Evolutionary conservation across 78 protist genomes (phyloP).

Genomic region (Guillardia theta): DNA sequence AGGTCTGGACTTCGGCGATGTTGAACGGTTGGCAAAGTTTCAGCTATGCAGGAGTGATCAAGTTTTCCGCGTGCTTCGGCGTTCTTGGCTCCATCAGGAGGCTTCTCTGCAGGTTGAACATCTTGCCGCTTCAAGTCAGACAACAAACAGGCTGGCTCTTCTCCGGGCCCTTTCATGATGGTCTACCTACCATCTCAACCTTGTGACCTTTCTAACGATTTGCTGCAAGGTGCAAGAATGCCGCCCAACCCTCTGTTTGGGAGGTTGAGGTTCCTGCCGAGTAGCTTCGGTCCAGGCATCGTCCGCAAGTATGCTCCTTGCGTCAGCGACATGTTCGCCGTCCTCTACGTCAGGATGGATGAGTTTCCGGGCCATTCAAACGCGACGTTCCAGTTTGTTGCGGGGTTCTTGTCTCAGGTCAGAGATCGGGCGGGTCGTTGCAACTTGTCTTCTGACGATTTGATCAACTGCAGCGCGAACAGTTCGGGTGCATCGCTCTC

Average conservation of each 20-base stretch:
- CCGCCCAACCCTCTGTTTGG: no score
- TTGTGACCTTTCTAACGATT: no score
- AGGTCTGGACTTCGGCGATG: background rate
- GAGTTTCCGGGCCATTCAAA: no score
- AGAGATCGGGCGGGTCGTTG: background rate
- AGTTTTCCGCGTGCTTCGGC: background rate
- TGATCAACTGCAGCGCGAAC: background rate
- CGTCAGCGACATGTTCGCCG: background rate
- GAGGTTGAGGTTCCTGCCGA: background rate
- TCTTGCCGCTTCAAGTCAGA: background rate
- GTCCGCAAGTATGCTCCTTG: background rate
- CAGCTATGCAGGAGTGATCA: background rate
- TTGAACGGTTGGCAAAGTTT: slow-evolving; percentile 6
- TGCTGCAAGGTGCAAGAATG: no score
- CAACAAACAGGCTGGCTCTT: background rate
- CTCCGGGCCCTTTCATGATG: background rate
- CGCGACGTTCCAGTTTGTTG: background rate
- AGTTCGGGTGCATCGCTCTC: background rate
- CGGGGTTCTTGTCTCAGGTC: background rate
- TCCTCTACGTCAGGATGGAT: background rate
- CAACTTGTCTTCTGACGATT: background rate
- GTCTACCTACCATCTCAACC: no score
- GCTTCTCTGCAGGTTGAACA: background rate
- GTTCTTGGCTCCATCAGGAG: background rate
- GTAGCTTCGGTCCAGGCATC: background rate